phyloP scores from a whole-genome alignment of 768 basidiomycete genomes.

The Holtermanniella nyarrowii region DNA sequence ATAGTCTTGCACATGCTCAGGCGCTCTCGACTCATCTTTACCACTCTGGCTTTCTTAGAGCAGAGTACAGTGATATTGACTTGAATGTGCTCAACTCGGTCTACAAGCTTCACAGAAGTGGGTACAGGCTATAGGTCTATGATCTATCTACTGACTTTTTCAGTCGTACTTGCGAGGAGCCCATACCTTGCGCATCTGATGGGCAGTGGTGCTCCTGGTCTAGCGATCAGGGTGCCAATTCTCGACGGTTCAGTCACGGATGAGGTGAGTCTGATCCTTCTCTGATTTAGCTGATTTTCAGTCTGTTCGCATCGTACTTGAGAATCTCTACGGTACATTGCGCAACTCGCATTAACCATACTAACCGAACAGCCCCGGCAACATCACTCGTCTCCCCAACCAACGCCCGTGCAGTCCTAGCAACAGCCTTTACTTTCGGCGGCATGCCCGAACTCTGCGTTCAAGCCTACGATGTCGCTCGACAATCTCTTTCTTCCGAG shows the following conservation, averaged over 20 bases:
- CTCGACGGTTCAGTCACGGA: constrained; percentile 74
- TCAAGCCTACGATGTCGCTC: constrained; percentile 67
- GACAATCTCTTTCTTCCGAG: constrained; percentile 62
- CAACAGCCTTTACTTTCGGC: constrained; percentile 71
- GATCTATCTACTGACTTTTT: constrained; percentile 18
- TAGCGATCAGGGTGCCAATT: constrained; percentile 61
- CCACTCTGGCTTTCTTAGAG: not conserved
- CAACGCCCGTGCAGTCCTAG: constrained; percentile 76
- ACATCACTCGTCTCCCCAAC: constrained; percentile 66
- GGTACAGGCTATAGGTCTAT: constrained; percentile 3
- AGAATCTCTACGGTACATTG: constrained; percentile 55
- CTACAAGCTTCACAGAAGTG: constrained; percentile 31
- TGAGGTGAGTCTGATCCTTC: constrained; percentile 51
- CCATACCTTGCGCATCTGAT: constrained; percentile 80
- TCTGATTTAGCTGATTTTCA: not conserved
- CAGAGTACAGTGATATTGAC: constrained; percentile 14
- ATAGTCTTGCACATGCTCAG: no score
- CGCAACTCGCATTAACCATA: constrained; percentile 4
- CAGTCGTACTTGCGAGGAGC: constrained; percentile 76
- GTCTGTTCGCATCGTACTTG: constrained; percentile 43
- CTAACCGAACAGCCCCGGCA: constrained; percentile 69
- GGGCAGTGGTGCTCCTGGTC: constrained; percentile 56
- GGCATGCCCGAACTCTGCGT: constrained; percentile 77
- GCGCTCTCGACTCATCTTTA: not conserved
- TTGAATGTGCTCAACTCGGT: constrained; percentile 18